A percentile compares a stretch with the other conserved stretches of the same genome.
Evolutionary conservation across 1,284 basidiomycete genomes (phyloP).

Genomic region (Trametes sp.): DNA sequence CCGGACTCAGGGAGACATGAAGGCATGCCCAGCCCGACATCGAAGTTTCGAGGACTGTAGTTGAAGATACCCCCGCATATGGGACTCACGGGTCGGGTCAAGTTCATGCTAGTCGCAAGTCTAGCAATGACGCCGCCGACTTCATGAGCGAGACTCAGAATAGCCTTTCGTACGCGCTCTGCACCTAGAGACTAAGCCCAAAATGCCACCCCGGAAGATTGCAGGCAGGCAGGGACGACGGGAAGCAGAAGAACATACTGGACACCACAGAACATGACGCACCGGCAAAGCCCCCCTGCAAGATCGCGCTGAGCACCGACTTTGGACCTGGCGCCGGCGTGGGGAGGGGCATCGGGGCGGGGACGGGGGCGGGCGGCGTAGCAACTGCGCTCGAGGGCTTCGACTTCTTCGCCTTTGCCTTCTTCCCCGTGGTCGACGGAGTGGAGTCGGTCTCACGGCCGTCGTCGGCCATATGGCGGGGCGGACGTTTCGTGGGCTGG

Average conservation of each 20-base stretch:
- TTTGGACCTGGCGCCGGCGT: neutral
- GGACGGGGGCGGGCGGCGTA: neutral
- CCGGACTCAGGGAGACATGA: too few species aligned
- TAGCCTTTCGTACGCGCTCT: too few species aligned
- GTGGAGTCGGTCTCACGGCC: conserved; percentile 1
- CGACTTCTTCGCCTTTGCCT: conserved; percentile 24
- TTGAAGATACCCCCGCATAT: too few species aligned
- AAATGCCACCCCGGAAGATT: too few species aligned
- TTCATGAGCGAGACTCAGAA: too few species aligned
- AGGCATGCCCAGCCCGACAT: too few species aligned
- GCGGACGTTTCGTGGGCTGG: neutral
- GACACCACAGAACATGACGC: neutral
- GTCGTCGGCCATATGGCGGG: conserved; percentile 6
- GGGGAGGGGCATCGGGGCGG: neutral
- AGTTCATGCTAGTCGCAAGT: too few species aligned
- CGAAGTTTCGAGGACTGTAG: too few species aligned
- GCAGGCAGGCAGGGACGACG: neutral
- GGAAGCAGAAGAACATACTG: neutral
- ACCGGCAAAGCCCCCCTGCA: conserved; percentile 5
- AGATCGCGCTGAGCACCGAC: conserved; percentile 2
- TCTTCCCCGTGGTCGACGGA: conserved; percentile 19
- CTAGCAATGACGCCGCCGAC: too few species aligned
- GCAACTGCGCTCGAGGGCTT: neutral
- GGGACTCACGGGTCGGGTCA: too few species aligned
- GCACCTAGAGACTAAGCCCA: too few species aligned